Percentiles rank a stretch among this genome's conserved stretches.
phyloP scores from a whole-genome alignment of 768 basidiomycete genomes.

The Leucogyrophana mollusca region DNA sequence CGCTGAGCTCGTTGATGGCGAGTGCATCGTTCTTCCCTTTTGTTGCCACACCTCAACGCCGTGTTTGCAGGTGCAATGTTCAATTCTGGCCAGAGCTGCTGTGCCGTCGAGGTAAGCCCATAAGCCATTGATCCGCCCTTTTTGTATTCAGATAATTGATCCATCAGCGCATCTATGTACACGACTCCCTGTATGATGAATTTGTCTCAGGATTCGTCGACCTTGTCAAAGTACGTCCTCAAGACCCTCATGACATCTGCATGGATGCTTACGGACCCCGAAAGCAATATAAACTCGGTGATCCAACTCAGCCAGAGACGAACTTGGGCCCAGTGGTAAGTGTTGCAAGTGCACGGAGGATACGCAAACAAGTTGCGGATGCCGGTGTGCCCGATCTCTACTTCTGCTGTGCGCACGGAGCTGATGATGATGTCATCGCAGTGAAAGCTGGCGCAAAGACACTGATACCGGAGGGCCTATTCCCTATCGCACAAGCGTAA shows the following conservation, averaged over 20 bases:
- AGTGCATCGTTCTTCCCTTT: conserved; percentile 7
- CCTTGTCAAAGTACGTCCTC: conserved; percentile 58
- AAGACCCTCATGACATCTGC: background rate
- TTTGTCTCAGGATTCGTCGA: conserved; percentile 78
- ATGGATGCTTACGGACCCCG: background rate
- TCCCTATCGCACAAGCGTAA: conserved; percentile 67
- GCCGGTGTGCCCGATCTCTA: conserved; percentile 51
- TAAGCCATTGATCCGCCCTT: background rate
- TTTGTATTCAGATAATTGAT: background rate
- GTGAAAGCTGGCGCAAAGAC: conserved; percentile 79
- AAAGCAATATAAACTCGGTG: conserved; percentile 81
- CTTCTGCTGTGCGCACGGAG: background rate
- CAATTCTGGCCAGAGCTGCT: conserved; percentile 98
- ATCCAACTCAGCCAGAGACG: conserved; percentile 71
- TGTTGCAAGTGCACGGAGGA: conserved; percentile 78
- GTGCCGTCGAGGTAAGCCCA: conserved; percentile 74
- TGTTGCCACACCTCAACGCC: background rate
- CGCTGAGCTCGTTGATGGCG: conserved; percentile 88
- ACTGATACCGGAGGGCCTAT: conserved; percentile 66
- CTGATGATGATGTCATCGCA: conserved; percentile 18
- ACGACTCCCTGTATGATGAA: conserved; percentile 74
- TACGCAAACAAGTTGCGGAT: conserved; percentile 83
- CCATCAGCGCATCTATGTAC: conserved; percentile 86
- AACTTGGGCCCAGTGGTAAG: conserved; percentile 94
- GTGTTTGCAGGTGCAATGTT: conserved; percentile 73